Percentiles rank a stretch among this genome's conserved stretches.
Conservation (phyloP, 2,329 filamentous ascomycete genomes). For the Celoporthe dispersa region DNA sequence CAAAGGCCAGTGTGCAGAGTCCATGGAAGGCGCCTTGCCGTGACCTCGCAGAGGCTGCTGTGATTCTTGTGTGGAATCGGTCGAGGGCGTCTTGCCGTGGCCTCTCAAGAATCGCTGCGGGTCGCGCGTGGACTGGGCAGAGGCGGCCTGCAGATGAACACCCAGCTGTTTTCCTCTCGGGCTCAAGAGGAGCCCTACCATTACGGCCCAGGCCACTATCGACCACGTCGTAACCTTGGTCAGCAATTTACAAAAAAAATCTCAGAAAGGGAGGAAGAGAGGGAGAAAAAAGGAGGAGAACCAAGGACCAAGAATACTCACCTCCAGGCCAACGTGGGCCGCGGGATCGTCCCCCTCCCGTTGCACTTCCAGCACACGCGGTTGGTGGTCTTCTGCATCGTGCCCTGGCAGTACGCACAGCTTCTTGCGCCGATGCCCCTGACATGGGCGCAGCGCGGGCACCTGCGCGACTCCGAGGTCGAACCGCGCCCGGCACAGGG, state of each 20-base stretch:
- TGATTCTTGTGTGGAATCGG: not conserved
- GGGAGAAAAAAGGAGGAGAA: not conserved
- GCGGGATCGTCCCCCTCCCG: slow-evolving; percentile 14
- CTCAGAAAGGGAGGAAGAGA: not conserved
- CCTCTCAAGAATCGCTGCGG: not conserved
- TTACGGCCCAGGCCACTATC: slow-evolving; percentile 7
- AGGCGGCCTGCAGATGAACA: not conserved
- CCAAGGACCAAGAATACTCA: not conserved
- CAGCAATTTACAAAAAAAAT: not conserved
- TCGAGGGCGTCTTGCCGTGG: not conserved
- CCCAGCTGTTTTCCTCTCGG: not conserved
- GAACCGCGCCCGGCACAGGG: slow-evolving; percentile 8
- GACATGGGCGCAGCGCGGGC: slow-evolving; percentile 14
- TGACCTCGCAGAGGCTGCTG: not conserved
- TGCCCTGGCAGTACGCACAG: slow-evolving; percentile 7
- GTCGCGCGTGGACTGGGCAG: not conserved
- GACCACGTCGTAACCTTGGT: not conserved
- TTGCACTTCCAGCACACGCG: slow-evolving; percentile 20
- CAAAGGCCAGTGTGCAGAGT: slow-evolving; percentile 3
- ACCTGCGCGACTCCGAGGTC: slow-evolving; percentile 10
- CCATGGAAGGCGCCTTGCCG: not conserved
- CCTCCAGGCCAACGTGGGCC: slow-evolving; percentile 16
- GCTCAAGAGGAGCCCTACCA: slow-evolving; percentile 11
- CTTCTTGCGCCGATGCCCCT: not conserved
- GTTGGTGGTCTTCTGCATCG: slow-evolving; percentile 9